phyloP scores from a whole-genome alignment of 2,329 filamentous ascomycete species.

The Nothophoma quercina region DNA sequence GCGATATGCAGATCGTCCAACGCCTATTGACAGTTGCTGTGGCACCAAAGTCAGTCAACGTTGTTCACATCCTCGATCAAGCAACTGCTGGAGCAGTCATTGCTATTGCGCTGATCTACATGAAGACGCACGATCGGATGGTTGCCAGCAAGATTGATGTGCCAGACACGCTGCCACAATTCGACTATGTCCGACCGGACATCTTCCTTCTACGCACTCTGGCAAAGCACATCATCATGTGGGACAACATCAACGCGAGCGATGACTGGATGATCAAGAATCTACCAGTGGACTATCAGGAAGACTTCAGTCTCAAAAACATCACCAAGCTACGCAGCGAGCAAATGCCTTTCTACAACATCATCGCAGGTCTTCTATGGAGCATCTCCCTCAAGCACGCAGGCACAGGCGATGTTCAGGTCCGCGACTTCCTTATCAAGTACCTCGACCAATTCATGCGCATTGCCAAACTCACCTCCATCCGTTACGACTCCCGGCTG shows the following conservation, averaged over 20 bases:
- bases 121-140: constrained; percentile 91
- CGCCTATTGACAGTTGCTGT: constrained; percentile 86
- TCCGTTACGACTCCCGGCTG: constrained; percentile 82
- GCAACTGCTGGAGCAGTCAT: constrained; percentile 93
- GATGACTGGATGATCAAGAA: constrained; percentile 78
- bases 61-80: constrained; percentile 91
- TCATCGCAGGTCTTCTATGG: constrained; percentile 87
- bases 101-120: constrained; percentile 89
- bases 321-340: constrained; percentile 74
- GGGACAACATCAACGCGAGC: constrained; percentile 79
- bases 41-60: constrained; percentile 86
- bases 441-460: constrained; percentile 89
- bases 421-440: constrained; percentile 80
- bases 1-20: constrained; percentile 93
- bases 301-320: constrained; percentile 65
- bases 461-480: constrained; percentile 69
- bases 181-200: constrained; percentile 94
- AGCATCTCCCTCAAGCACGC: constrained; percentile 58
- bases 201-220: constrained; percentile 89
- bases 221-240: constrained; percentile 90
- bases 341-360: constrained; percentile 92
- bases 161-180: constrained; percentile 87
- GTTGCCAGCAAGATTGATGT: constrained; percentile 93
- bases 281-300: constrained; percentile 74
- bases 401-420: constrained; percentile 64